A percentile compares a stretch with the other conserved stretches of the same genome.
Evolutionary conservation across 805 yeast species (phyloP).

Genomic region (Metschnikowia drakensbergensis): DNA sequence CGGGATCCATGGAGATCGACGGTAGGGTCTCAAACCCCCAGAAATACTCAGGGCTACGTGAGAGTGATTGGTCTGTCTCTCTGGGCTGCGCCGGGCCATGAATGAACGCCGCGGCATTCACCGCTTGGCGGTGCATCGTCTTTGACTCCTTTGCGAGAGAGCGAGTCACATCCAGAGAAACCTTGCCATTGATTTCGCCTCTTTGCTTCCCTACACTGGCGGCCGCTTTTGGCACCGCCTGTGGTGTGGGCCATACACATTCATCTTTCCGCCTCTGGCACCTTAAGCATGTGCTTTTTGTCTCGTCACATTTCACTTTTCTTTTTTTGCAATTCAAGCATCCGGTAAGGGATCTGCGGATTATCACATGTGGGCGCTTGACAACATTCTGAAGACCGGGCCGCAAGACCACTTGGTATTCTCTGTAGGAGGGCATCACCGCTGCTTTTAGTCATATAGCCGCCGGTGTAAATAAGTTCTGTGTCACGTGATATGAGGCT

Average conservation of each 20-base stretch:
- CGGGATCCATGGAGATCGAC: neutral
- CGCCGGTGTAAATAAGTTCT: neutral
- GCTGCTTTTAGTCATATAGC: neutral
- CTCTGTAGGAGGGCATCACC: conserved; percentile 8
- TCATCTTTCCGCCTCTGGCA: conserved; percentile 8
- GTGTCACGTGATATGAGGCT: neutral
- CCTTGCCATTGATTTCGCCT: neutral
- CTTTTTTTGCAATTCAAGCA: conserved; percentile 15
- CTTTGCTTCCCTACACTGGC: no score
- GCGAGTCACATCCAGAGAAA: neutral
- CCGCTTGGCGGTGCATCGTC: neutral
- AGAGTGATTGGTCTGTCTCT: neutral
- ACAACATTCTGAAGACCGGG: neutral
- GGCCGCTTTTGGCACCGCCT: neutral
- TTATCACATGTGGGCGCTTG: neutral
- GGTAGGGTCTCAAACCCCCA: neutral
- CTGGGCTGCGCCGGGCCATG: neutral
- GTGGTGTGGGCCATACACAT: conserved; percentile 9
- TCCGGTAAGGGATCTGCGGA: conserved; percentile 9
- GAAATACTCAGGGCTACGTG: neutral
- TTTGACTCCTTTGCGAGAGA: neutral
- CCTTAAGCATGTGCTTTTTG: conserved; percentile 8
- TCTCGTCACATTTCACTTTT: conserved; percentile 17
- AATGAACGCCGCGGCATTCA: neutral
- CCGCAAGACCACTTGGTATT: conserved; percentile 10